Conservation (phyloP, 2,329 filamentous ascomycete species). For the Mariannaea elegans region DNA sequence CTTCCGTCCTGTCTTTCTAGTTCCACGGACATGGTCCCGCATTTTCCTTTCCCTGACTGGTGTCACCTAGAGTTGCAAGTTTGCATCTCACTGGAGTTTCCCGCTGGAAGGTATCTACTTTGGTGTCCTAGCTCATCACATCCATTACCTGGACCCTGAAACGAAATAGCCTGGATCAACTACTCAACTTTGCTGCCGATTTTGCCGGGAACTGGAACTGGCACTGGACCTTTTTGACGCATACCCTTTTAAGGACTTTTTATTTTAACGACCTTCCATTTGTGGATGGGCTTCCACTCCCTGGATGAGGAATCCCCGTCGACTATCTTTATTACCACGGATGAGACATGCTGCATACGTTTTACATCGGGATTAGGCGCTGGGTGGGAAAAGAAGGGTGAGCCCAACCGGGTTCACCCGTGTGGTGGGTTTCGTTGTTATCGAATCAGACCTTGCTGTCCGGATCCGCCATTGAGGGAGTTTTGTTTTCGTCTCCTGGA, state of each 20-base stretch:
- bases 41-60: constrained; percentile 37
- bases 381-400: constrained; percentile 43
- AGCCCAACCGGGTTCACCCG: constrained; percentile 31
- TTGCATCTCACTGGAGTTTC: constrained; percentile 39
- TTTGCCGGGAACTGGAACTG: constrained; percentile 32
- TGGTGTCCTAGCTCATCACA: constrained; percentile 30
- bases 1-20: constrained; percentile 37
- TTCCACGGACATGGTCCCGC: constrained; percentile 38
- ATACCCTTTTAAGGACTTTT: constrained; percentile 33
- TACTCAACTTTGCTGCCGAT: constrained; percentile 35
- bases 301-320: constrained; percentile 37
- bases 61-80: constrained; percentile 41
- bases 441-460: constrained; percentile 45
- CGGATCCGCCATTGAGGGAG: constrained; percentile 43
- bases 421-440: constrained; percentile 37
- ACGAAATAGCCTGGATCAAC: constrained; percentile 37
- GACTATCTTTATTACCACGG: constrained; percentile 38
- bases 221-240: constrained; percentile 34
- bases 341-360: constrained; percentile 48
- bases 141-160: constrained; percentile 27
- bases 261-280: constrained; percentile 40
- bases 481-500: constrained; percentile 44
- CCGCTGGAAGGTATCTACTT: constrained; percentile 39
- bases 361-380: constrained; percentile 43
- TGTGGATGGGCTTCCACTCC: constrained; percentile 36